These are phyloP conservation scores for Talaromyces verruculosus DNA, from an alignment of 2,329 filamentous ascomycete species.

Conservation along the genomic window DNA sequence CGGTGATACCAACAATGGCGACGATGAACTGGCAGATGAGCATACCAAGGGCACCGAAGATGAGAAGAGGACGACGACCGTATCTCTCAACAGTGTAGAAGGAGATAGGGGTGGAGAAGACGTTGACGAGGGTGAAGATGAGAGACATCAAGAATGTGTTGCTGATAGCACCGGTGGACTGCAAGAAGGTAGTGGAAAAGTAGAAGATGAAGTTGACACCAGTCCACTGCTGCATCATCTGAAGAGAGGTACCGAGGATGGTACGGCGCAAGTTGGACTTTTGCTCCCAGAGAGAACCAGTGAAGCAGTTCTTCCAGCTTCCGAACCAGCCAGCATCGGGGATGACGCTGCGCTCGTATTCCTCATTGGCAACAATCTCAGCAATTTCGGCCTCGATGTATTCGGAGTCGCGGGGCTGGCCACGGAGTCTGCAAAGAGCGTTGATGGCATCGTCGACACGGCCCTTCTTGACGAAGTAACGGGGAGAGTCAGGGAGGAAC, in stretches of 20 bases:
- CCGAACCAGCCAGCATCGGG: conserved; percentile 64
- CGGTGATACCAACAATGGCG: conserved; percentile 68
- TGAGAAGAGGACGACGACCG: conserved; percentile 76
- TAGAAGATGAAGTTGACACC: conserved; percentile 95
- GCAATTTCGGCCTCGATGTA: conserved; percentile 76
- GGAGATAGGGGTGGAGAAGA: conserved; percentile 78
- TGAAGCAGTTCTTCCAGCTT: conserved; percentile 68
- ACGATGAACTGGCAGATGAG: conserved; percentile 83
- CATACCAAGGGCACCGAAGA: conserved; percentile 79
- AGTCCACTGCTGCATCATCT: conserved; percentile 81
- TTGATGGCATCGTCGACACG: conserved; percentile 63
- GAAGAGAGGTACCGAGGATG: conserved; percentile 68
- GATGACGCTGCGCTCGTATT: conserved; percentile 72
- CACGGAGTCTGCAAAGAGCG: conserved; percentile 67
- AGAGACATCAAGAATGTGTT: conserved; percentile 82
- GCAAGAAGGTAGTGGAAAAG: conserved; percentile 81
- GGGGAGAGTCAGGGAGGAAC: conserved; percentile 79
- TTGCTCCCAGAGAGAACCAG: conserved; percentile 53
- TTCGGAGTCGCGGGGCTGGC: conserved; percentile 69
- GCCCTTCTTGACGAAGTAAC: conserved; percentile 80
- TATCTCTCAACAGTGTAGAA: conserved; percentile 83
- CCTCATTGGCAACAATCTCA: conserved; percentile 88
- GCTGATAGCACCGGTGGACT: conserved; percentile 70
- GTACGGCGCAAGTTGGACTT: conserved; percentile 64
- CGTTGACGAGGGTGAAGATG: conserved; percentile 86